Evolutionary conservation across 495 filamentous ascomycete species (phyloP).

Genomic region (Penicillium fimorum): DNA sequence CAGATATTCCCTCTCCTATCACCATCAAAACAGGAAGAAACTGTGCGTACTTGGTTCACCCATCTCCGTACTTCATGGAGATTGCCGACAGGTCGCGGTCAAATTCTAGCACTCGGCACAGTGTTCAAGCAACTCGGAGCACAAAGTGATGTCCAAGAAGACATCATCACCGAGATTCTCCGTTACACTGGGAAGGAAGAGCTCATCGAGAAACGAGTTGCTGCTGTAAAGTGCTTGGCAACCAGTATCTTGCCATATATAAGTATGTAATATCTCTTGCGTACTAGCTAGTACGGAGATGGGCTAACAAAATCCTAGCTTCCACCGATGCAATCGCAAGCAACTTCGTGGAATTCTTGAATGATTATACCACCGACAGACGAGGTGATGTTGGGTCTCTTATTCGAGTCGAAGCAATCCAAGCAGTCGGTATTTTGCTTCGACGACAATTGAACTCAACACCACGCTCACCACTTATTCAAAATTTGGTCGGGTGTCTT

Average conservation of each 20-base stretch:
- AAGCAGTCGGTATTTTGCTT: conserved; percentile 48
- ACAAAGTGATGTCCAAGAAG: conserved; percentile 20
- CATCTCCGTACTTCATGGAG: conserved; percentile 39
- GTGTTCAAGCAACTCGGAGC: conserved; percentile 36
- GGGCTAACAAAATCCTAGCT: conserved; percentile 25
- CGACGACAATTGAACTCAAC: conserved; percentile 17
- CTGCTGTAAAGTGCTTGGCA: conserved; percentile 59
- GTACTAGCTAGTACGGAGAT: neutral
- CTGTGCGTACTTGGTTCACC: conserved; percentile 38
- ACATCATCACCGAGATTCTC: conserved; percentile 36
- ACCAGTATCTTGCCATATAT: conserved; percentile 47
- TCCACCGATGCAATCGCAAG: conserved; percentile 26
- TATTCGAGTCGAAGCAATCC: conserved; percentile 74
- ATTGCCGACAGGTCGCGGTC: conserved; percentile 42
- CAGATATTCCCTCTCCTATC: conserved; percentile 43
- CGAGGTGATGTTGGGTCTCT: conserved; percentile 87
- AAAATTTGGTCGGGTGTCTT: conserved; percentile 45
- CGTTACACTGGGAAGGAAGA: conserved; percentile 42
- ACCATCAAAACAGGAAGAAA: conserved; percentile 30
- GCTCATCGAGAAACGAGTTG: conserved; percentile 57
- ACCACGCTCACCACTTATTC: conserved; percentile 21
- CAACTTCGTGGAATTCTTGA: conserved; percentile 53
- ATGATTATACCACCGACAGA: conserved; percentile 86
- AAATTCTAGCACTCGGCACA: conserved; percentile 44
- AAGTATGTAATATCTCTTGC: conserved; percentile 24